Evolutionary conservation across 768 basidiomycete genomes (phyloP).

Genomic region (Trametes elegans): DNA sequence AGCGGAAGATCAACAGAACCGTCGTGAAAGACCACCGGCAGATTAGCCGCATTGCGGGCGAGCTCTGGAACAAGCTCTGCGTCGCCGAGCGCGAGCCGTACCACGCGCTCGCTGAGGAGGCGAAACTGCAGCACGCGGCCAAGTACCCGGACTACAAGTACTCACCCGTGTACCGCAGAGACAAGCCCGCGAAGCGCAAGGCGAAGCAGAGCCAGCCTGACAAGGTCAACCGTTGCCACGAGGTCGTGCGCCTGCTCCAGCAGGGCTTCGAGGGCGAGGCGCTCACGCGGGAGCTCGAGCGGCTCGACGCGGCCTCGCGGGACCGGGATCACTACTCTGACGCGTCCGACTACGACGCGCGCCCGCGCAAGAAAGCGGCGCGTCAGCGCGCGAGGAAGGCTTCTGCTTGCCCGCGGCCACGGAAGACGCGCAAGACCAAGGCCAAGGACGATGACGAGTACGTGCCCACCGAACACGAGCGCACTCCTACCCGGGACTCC

Average conservation of each 20-base stretch:
- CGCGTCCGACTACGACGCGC: not conserved
- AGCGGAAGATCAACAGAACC: conserved; percentile 45
- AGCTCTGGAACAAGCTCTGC: conserved; percentile 61
- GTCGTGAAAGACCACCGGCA: conserved; percentile 71
- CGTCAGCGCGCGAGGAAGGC: not conserved
- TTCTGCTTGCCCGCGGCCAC: not conserved
- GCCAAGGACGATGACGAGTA: conserved; percentile 1
- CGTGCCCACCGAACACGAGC: not conserved
- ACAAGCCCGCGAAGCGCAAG: conserved; percentile 36
- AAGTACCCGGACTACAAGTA: conserved; percentile 64
- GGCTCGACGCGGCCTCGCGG: not conserved
- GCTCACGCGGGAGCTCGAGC: conserved; percentile 20
- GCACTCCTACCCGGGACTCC: not conserved
- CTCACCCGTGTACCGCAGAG: conserved; percentile 42
- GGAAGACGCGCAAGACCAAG: conserved; percentile 1
- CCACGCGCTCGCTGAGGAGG: conserved; percentile 45
- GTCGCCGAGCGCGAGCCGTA: conserved; percentile 46
- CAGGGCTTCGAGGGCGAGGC: conserved; percentile 34
- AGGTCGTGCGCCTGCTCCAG: conserved; percentile 36
- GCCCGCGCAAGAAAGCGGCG: not conserved
- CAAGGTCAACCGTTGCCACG: conserved; percentile 40
- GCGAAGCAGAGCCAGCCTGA: conserved; percentile 29
- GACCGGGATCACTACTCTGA: not conserved
- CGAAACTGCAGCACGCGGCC: conserved; percentile 44
- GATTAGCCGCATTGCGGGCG: conserved; percentile 67